phyloP scores from a whole-genome alignment of 2,329 filamentous ascomycete genomes.

The Alternaria rosae region DNA sequence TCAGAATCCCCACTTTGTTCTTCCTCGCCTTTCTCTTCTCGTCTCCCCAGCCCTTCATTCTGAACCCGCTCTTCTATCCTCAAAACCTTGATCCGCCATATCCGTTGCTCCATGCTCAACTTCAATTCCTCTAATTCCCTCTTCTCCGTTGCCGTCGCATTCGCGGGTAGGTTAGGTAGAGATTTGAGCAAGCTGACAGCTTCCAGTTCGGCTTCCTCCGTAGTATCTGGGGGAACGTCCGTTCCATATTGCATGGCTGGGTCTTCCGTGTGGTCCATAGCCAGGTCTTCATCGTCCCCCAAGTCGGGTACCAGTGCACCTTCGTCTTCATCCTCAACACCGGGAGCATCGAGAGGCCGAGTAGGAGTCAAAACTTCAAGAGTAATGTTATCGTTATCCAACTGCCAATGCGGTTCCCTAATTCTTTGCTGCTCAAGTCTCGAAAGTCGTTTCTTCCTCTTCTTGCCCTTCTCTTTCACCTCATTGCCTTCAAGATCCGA shows the following conservation, averaged over 20 bases:
- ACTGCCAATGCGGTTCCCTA: slow-evolving; percentile 11
- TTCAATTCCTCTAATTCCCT: slow-evolving; percentile 8
- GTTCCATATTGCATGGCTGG: not conserved
- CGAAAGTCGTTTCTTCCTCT: slow-evolving; percentile 4
- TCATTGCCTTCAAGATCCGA: slow-evolving; percentile 8
- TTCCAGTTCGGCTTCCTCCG: not conserved
- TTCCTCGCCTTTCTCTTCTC: not conserved
- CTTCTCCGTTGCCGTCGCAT: slow-evolving; percentile 7
- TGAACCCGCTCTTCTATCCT: slow-evolving; percentile 3
- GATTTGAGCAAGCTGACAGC: not conserved
- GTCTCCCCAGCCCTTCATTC: not conserved
- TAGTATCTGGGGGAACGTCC: not conserved
- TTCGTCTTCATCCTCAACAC: not conserved
- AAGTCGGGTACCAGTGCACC: not conserved
- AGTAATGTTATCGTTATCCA: not conserved
- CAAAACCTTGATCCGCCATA: slow-evolving; percentile 10
- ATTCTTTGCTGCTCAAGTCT: slow-evolving; percentile 1
- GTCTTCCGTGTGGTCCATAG: not conserved
- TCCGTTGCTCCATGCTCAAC: slow-evolving; percentile 9
- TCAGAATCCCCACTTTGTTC: not conserved
- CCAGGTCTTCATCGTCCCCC: not conserved
- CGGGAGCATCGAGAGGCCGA: not conserved
- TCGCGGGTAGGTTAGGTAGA: not conserved
- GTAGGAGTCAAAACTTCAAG: not conserved
- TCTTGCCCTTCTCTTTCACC: not conserved